These are phyloP conservation scores for Gracilaria vermiculophylla DNA, from an alignment of 23 red algal species.

Conservation along the genomic window DNA sequence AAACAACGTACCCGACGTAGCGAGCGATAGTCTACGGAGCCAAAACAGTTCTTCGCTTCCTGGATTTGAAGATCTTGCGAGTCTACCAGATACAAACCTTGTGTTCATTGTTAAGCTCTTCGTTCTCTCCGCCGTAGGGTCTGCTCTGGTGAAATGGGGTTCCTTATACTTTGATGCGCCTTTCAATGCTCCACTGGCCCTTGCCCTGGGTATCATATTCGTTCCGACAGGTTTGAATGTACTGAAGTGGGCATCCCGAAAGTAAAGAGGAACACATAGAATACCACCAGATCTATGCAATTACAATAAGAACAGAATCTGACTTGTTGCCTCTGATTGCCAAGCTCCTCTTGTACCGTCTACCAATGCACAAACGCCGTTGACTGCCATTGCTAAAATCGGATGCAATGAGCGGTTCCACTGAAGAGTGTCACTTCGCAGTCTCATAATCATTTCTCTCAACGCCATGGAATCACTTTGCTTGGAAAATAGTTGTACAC, in stretches of 20 bases:
- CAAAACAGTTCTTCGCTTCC: neutral
- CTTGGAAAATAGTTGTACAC: neutral
- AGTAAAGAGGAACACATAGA: neutral
- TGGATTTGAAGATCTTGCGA: conserved; percentile 33
- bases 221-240: conserved; percentile 71
- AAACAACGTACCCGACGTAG: neutral
- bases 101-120: conserved; percentile 48
- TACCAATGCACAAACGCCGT: conserved; percentile 10
- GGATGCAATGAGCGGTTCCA: conserved; percentile 1
- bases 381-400: neutral
- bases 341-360: neutral
- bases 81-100: conserved; percentile 9
- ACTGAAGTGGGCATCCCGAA: conserved; percentile 65
- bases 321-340: neutral
- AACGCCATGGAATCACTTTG: neutral
- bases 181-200: conserved; percentile 36
- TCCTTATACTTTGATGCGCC: conserved; percentile 36
- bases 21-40: neutral
- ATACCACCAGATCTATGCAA: no score
- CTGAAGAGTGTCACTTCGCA: neutral
- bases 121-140: conserved; percentile 18
- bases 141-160: conserved; percentile 77
- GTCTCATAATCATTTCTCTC: neutral
- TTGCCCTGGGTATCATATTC: conserved; percentile 42
- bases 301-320: neutral